Evolutionary conservation across 2,329 filamentous ascomycete genomes (phyloP), one percentile per base, ranked within the genome.

Genomic region (Alternaria sp.): DNA sequence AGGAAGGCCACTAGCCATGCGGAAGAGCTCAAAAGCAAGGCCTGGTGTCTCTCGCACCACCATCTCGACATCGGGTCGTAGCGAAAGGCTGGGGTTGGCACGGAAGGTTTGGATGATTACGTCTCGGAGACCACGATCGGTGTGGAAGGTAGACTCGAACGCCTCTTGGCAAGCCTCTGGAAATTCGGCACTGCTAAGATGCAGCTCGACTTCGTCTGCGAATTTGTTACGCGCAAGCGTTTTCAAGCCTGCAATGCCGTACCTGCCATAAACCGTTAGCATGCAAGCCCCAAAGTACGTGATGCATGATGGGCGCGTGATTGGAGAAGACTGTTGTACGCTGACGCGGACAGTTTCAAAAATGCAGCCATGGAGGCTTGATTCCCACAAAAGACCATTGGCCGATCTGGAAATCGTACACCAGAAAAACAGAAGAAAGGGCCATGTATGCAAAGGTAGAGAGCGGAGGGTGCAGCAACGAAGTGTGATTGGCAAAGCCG

Each of bases 111-210:
- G 80, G 46, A 82, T 72, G 51, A 83, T 76, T 46, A 83, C 69
- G 60, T 82, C 79, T 23, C 81, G 76, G 26, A 83, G 75, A 10
- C 81, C 81, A 34, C 81, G 77, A 65, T 83, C 81, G 21, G 74
- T 76, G 69, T 83, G 81, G 60, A 83, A 77, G 44, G 81, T 83
- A 33, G 77, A 78, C 58, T 79, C 78, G 70, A 83, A 83, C 13
- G 80, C 81, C 61, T 82, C 80, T 70, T 80, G 77, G 62, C 82
- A 81, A 17, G 80, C 80, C 46, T 81, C 79, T 49, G 81, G 77
- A 34, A 83, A 75, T 53, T 83, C 81, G 6, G 77, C 69, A 54
- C 78, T 79, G 55, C 76, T 72, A 65, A 79, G 77, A 62, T 82
- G 79, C 62, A 76, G 74, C 21, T 79, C 76, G 52, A 81, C 70